A percentile compares a stretch with the other conserved stretches of the same genome.
Conservation (phyloP, 768 basidiomycete genomes). For the Astraeus odoratus region DNA sequence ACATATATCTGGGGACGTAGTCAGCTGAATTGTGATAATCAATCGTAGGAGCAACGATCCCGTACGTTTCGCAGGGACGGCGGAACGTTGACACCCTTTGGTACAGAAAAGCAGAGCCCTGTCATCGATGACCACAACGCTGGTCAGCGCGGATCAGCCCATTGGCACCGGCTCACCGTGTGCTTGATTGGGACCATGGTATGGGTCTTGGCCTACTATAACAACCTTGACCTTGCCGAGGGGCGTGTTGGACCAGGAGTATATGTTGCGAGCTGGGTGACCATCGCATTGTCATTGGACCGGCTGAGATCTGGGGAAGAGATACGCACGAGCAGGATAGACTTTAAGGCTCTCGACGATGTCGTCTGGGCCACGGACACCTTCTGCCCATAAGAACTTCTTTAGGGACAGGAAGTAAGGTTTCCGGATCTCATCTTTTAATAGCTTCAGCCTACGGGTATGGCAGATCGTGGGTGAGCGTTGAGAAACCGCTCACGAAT, state of each 20-base stretch:
- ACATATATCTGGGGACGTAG: conserved; percentile 62
- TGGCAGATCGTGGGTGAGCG: conserved; percentile 8
- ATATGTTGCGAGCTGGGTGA: conserved; percentile 68
- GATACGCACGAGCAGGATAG: conserved; percentile 63
- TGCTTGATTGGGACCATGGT: conserved; percentile 74
- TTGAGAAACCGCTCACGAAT: background rate
- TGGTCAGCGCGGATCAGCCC: conserved; percentile 2
- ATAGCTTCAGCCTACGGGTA: conserved; percentile 55
- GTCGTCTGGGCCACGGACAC: conserved; percentile 48
- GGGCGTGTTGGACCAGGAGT: conserved; percentile 88
- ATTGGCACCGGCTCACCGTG: conserved; percentile 49
- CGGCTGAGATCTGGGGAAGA: background rate
- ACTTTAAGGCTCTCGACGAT: conserved; percentile 44
- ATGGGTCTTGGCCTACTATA: conserved; percentile 88
- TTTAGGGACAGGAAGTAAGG: conserved; percentile 74
- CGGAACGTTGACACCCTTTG: conserved; percentile 62
- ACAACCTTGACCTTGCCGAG: conserved; percentile 81
- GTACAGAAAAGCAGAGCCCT: conserved; percentile 92
- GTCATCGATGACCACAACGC: conserved; percentile 9
- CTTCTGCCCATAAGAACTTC: conserved; percentile 59
- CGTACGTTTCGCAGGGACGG: conserved; percentile 80
- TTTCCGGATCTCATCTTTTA: conserved; percentile 69
- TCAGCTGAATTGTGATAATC: conserved; percentile 9
- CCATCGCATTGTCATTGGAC: background rate
- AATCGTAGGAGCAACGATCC: conserved; percentile 6